Conservation (phyloP, 495 filamentous ascomycete species). For the Beverwykella pulmonaria region DNA sequence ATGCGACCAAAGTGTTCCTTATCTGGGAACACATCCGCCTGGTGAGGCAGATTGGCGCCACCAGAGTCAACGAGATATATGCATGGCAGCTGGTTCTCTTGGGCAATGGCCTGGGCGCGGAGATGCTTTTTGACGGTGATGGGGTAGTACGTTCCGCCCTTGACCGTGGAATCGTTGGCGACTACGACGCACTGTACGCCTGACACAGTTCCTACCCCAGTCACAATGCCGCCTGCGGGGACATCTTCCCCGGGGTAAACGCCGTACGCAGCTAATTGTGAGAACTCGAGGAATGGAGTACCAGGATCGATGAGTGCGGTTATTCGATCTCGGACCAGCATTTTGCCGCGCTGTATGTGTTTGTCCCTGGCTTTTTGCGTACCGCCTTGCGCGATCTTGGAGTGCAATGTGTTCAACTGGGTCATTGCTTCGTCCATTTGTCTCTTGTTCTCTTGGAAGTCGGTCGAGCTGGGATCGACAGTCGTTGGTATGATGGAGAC, state of each 20-base stretch:
- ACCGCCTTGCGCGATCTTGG: conserved; percentile 72
- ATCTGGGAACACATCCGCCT: conserved; percentile 96
- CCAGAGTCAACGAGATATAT: conserved; percentile 97
- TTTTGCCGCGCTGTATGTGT: conserved; percentile 85
- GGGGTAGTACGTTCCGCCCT: conserved; percentile 98
- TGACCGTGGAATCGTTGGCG: conserved; percentile 97
- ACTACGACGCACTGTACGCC: conserved; percentile 93
- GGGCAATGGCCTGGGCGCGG: conserved; percentile 85
- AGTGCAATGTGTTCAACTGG: conserved; percentile 68
- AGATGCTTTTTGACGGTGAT: conserved; percentile 98
- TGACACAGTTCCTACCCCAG: conserved; percentile 86
- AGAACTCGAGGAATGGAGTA: conserved; percentile 89
- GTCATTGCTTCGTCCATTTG: conserved; percentile 75
- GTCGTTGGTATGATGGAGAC: conserved; percentile 76
- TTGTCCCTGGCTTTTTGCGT: conserved; percentile 84
- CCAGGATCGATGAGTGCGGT: conserved; percentile 86
- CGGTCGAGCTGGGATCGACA: conserved; percentile 74
- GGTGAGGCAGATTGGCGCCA: conserved; percentile 93
- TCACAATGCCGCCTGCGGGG: conserved; percentile 86
- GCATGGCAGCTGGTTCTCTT: conserved; percentile 84
- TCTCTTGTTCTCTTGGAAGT: conserved; percentile 78
- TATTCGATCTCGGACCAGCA: conserved; percentile 89
- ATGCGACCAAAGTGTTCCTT: conserved; percentile 94
- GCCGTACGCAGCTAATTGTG: conserved; percentile 80
- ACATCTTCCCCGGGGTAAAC: conserved; percentile 87